These are phyloP conservation scores for Teratosphaeriaceae sp. DNA, from an alignment of 2,329 filamentous ascomycete species.

Conservation along the genomic window DNA sequence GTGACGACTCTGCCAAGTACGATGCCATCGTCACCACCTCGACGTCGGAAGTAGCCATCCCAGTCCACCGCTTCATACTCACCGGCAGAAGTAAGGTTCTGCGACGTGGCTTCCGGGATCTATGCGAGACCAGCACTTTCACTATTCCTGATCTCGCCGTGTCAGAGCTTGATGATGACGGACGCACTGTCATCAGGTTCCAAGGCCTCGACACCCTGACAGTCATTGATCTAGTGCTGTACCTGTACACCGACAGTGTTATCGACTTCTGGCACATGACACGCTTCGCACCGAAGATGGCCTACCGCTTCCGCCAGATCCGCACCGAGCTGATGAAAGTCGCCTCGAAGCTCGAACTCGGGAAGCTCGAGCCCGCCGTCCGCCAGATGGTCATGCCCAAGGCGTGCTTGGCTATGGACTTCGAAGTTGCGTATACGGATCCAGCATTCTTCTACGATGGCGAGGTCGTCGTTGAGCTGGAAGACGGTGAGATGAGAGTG, in stretches of 20 bases:
- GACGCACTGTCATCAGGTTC: constrained; percentile 57
- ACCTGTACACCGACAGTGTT: constrained; percentile 70
- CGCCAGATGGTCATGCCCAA: constrained; percentile 64
- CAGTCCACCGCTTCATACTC: constrained; percentile 76
- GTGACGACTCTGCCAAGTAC: constrained; percentile 37
- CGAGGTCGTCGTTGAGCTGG: constrained; percentile 72
- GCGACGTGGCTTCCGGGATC: constrained; percentile 53
- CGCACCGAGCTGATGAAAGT: constrained; percentile 82
- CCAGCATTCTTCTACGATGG: constrained; percentile 67
- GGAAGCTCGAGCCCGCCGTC: constrained; percentile 67
- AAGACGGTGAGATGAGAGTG: constrained; percentile 59
- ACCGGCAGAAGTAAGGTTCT: constrained; percentile 66
- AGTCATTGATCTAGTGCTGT: constrained; percentile 71
- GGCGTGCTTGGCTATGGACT: constrained; percentile 60
- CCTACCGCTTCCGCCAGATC: constrained; percentile 70
- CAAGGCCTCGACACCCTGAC: constrained; percentile 68
- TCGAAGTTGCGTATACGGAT: constrained; percentile 63
- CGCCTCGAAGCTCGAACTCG: constrained; percentile 64
- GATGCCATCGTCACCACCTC: constrained; percentile 47
- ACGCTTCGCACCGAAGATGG: constrained; percentile 56
- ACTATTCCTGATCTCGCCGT: constrained; percentile 55
- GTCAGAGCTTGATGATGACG: constrained; percentile 47
- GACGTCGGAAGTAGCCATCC: constrained; percentile 63
- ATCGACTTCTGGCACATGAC: constrained; percentile 84
- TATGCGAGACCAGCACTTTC: constrained; percentile 49